Base-by-base conservation (phyloP, 1,284 basidiomycete genomes). In the Mycosarcoma maydis region DNA sequence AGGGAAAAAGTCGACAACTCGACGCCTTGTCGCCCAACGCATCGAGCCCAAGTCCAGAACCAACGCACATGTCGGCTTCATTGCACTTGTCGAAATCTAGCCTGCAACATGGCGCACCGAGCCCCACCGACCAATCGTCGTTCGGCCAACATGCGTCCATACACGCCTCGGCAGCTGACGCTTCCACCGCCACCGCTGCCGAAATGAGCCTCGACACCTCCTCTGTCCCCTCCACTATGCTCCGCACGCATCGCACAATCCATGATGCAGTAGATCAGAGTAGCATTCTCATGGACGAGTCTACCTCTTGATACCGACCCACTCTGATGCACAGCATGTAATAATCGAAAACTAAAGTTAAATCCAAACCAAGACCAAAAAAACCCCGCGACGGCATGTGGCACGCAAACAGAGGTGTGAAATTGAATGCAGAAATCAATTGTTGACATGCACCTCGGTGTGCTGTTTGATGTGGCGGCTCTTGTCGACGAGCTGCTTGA, bases 401-500 rank as follows among this genome's bases (percentile, higher is more conserved):
- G n/a, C n/a, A n/a, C n/a, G n/a, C n/a, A n/a, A n/a, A n/a, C n/a
- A n/a, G n/a, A n/a, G n/a, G n/a, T n/a, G n/a, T n/a, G n/a, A n/a
- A n/a, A n/a, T n/a, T n/a, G n/a, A 22, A 29, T n/a, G 7, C 11
- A 8, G 23, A 14, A 7, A 11, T 51, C 32, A 67, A 47, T 53
- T 60, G 50, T 38, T 50, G 42, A 40, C 33, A 8, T 55, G 45
- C 13, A 58, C 45, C n/a, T 62, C 66, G 4, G 14, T 47, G 4
- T 3, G 19, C 10, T 20, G 10, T 36, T 44, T 64, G 2, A 26
- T 22, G 23, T 58, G 48, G 7, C 67, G 22, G 13, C 53, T 53
- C 33, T 43, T 75, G 45, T 81, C 79, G 16, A 81, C 72, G 7
- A 76, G 23, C 14, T 26, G 22, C 24, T 75, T 72, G 26, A 81